Percentiles rank a stretch among this genome's conserved stretches.
These are phyloP conservation scores for Cryptosporidium tyzzeri DNA, from an alignment of 169 alveolate genomes.

Conservation along the genomic window DNA sequence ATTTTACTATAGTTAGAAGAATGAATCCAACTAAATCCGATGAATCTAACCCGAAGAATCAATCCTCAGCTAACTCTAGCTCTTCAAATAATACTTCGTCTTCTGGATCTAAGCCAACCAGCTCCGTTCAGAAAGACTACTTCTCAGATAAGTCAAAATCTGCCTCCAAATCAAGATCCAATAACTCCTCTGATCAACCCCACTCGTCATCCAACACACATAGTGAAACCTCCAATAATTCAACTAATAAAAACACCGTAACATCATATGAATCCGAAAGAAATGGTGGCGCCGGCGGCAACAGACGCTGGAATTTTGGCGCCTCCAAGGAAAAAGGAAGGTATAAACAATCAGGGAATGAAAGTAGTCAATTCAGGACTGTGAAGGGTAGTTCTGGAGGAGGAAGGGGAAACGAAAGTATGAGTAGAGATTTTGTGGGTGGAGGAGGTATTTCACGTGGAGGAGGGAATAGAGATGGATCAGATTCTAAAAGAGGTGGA, in stretches of 20 bases:
- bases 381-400: slow-evolving; percentile 12
- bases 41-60: not conserved
- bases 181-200: not conserved
- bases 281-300: not conserved
- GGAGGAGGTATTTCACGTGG: not conserved
- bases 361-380: not conserved
- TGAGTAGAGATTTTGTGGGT: not conserved
- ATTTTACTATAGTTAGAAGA: slow-evolving; percentile 57
- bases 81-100: not conserved
- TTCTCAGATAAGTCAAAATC: not conserved
- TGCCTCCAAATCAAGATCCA: not conserved
- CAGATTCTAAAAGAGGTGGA: not conserved
- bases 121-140: not conserved
- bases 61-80: not conserved
- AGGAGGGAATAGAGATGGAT: not conserved
- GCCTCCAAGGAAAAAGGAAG: slow-evolving; percentile 39
- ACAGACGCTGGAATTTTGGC: slow-evolving; percentile 36
- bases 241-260: not conserved
- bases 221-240: not conserved
- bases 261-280: slow-evolving; percentile 6
- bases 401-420: not conserved
- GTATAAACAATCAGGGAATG: slow-evolving; percentile 12
- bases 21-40: not conserved
- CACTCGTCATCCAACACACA: slow-evolving; percentile 6
- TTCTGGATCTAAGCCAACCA: not conserved